Percentiles rank a stretch among this genome's conserved stretches.
Conservation (phyloP, 441 rosid species). For the Arabidopsis hybrid region DNA sequence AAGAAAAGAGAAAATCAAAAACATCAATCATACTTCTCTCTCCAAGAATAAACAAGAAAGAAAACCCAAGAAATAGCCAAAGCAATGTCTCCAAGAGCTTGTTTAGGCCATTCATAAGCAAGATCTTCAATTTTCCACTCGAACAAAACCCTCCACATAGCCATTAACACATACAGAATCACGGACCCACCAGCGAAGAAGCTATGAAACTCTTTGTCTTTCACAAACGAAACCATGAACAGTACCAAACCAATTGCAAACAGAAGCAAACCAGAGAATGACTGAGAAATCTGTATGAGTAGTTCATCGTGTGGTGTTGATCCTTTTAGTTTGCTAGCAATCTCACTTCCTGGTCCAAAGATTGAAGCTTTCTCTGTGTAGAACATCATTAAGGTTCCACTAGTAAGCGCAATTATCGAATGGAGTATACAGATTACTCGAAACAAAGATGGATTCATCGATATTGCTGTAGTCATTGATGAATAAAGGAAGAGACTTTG, state of each 20-base stretch:
- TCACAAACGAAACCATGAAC: slow-evolving; percentile 83
- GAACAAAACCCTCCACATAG: slow-evolving; percentile 79
- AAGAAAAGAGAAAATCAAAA: not conserved
- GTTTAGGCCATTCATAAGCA: slow-evolving; percentile 75
- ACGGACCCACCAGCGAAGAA: slow-evolving; percentile 85
- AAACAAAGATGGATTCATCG: slow-evolving; percentile 62
- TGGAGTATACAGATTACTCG: slow-evolving; percentile 71
- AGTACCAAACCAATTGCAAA: slow-evolving; percentile 69
- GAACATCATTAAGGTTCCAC: slow-evolving; percentile 81
- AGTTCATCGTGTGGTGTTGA: slow-evolving; percentile 85
- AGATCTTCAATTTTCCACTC: slow-evolving; percentile 74
- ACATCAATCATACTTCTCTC: slow-evolving; percentile 76
- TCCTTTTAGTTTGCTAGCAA: slow-evolving; percentile 73
- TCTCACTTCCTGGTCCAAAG: slow-evolving; percentile 63
- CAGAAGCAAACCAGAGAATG: slow-evolving; percentile 87
- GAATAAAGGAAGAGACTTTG: not conserved
- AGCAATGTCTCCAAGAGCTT: slow-evolving; percentile 73
- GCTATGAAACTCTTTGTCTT: slow-evolving; percentile 75
- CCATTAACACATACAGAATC: slow-evolving; percentile 67
- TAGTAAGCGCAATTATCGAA: slow-evolving; percentile 63
- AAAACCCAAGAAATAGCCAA: slow-evolving; percentile 79
- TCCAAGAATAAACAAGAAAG: slow-evolving; percentile 83
- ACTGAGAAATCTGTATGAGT: slow-evolving; percentile 77
- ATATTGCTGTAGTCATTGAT: slow-evolving; percentile 31
- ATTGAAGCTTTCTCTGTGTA: slow-evolving; percentile 65